Percentiles rank a stretch among this genome's conserved stretches.
These are phyloP conservation scores for Naganishia vaughanmartiniae DNA, from an alignment of 768 basidiomycete genomes.

Conservation along the genomic window DNA sequence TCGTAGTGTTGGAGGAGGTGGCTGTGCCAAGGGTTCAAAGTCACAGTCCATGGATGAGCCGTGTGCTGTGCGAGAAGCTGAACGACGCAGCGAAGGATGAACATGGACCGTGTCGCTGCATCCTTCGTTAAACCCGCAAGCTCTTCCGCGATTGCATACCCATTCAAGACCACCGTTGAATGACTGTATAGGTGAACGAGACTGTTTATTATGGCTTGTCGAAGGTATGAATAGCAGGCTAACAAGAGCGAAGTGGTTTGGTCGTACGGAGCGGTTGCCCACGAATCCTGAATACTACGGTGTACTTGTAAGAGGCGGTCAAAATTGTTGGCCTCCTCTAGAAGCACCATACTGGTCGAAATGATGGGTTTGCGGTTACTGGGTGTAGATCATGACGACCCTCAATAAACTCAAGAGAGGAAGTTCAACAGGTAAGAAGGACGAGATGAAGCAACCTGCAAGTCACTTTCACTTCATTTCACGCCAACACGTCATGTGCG, in stretches of 20 bases:
- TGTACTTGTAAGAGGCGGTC: background rate
- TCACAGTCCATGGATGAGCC: background rate
- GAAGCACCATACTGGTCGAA: no score
- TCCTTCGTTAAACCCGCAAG: background rate
- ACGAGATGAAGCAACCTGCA: no score
- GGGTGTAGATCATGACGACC: no score
- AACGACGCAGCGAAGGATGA: background rate
- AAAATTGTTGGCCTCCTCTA: background rate
- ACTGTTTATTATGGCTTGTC: background rate
- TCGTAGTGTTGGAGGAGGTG: background rate
- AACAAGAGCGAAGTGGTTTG: background rate
- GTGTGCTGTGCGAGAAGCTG: background rate
- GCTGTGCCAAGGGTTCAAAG: background rate
- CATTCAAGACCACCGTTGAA: background rate
- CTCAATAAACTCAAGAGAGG: no score
- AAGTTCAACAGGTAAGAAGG: no score
- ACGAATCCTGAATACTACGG: background rate
- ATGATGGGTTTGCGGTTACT: no score
- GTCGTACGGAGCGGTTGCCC: slow-evolving; percentile 1
- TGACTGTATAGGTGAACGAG: background rate
- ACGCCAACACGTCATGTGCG: no score
- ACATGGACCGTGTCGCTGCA: background rate
- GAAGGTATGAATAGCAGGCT: background rate
- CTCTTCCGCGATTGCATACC: background rate
- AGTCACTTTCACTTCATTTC: no score